Evolutionary conservation across 257 asterid species (phyloP).

Genomic region (Solanum chaucha): DNA sequence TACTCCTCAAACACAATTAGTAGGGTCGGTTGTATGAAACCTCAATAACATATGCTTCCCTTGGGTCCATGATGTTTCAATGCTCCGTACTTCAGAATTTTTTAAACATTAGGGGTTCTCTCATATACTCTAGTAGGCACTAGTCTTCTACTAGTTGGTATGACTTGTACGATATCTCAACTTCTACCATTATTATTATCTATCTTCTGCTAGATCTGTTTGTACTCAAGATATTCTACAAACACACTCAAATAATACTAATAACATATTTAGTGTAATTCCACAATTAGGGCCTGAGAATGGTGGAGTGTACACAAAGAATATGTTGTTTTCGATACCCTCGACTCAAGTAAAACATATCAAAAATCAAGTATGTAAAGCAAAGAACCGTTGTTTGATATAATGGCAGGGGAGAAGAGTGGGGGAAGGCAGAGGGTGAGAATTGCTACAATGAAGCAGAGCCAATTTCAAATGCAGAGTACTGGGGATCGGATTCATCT

Average conservation of each 20-base stretch:
- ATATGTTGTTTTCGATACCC: neutral
- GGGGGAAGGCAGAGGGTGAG: slow-evolving; percentile 20
- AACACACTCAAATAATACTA: neutral
- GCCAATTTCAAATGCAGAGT: slow-evolving; percentile 21
- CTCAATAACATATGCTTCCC: neutral
- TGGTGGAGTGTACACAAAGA: neutral
- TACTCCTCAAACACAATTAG: neutral
- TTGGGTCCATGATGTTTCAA: neutral
- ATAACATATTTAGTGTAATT: too few species aligned
- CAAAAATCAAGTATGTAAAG: neutral
- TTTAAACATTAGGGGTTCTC: neutral
- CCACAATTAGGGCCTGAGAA: neutral
- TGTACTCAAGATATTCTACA: neutral
- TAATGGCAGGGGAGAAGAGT: slow-evolving; percentile 24
- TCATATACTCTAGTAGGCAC: neutral
- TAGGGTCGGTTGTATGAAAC: neutral
- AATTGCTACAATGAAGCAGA: slow-evolving; percentile 35
- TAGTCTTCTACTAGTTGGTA: neutral
- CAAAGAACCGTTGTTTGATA: neutral
- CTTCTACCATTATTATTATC: neutral
- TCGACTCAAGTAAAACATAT: neutral
- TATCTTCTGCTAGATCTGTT: neutral
- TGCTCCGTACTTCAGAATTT: neutral
- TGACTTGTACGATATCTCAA: neutral
- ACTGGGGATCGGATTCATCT: slow-evolving; percentile 27